Conservation (phyloP, 2,329 filamentous ascomycete genomes). For the Talaromyces albobiverticillius region DNA sequence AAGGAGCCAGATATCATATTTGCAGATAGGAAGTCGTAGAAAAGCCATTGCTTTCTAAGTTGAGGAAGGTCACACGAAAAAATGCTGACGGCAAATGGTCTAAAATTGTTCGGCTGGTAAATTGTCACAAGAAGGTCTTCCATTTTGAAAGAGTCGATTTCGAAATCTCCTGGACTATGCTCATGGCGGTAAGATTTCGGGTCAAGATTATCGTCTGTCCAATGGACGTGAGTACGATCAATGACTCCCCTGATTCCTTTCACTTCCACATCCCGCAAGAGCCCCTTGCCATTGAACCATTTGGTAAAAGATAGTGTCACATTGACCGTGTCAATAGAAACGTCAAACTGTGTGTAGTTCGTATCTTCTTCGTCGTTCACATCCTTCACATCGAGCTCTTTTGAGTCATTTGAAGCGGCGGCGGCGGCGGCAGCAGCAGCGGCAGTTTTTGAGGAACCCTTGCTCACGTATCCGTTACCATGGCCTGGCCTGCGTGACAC, state of each 20-base stretch:
- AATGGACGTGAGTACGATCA: slow-evolving; percentile 79
- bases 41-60: slow-evolving; percentile 91
- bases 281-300: slow-evolving; percentile 96
- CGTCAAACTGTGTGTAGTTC: slow-evolving; percentile 96
- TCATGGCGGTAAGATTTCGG: slow-evolving; percentile 84
- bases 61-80: slow-evolving; percentile 93
- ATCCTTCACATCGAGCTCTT: slow-evolving; percentile 42
- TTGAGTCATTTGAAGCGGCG: slow-evolving; percentile 51
- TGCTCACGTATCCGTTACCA: slow-evolving; percentile 76
- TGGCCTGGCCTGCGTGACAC: slow-evolving; percentile 88
- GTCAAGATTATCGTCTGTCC: slow-evolving; percentile 67
- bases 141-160: slow-evolving; percentile 94
- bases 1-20: slow-evolving; percentile 95
- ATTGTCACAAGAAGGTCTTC: slow-evolving; percentile 89
- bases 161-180: slow-evolving; percentile 89
- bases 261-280: slow-evolving; percentile 87
- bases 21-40: slow-evolving; percentile 94
- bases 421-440: slow-evolving; percentile 83
- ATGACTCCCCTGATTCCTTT: slow-evolving; percentile 90
- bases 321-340: slow-evolving; percentile 92
- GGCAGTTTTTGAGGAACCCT: slow-evolving; percentile 81
- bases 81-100: slow-evolving; percentile 94
- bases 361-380: slow-evolving; percentile 68
- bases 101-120: slow-evolving; percentile 83
- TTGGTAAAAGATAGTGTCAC: slow-evolving; percentile 97